Percentiles rank a stretch among this genome's conserved stretches.
These are phyloP conservation scores for Adansonia grandidieri DNA, from an alignment of 441 rosid genomes.

Conservation along the genomic window DNA sequence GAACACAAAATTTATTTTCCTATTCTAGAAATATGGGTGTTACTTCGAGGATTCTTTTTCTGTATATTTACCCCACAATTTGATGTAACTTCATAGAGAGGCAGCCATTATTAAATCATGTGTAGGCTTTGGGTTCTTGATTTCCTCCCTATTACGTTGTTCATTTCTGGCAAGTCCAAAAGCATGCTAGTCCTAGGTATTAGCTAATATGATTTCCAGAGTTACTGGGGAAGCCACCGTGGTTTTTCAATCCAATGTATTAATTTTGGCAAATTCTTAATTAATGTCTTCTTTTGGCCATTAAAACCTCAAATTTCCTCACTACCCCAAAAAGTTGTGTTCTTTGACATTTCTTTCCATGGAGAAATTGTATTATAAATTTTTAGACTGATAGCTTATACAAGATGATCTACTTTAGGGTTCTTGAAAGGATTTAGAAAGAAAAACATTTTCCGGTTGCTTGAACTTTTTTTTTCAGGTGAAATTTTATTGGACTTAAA, in stretches of 20 bases:
- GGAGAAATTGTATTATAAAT: neutral
- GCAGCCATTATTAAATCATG: slow-evolving; percentile 1
- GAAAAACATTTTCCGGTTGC: neutral
- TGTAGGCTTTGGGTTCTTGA: slow-evolving; percentile 11
- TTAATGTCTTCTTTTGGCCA: neutral
- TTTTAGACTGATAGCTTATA: neutral
- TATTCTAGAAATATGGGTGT: neutral
- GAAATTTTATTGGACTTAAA: neutral
- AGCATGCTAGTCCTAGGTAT: neutral
- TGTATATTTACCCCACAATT: slow-evolving; percentile 18
- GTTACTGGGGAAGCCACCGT: neutral
- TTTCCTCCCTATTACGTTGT: too few relatives aligned
- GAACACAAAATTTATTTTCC: neutral
- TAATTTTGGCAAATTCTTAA: neutral
- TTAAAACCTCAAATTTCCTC: neutral
- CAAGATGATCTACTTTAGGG: neutral
- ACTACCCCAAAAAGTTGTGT: neutral
- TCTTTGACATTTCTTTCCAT: neutral
- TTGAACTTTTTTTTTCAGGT: neutral
- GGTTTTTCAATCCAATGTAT: neutral
- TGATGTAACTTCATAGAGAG: neutral
- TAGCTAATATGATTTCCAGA: neutral
- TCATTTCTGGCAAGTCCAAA: slow-evolving; percentile 16
- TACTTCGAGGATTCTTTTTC: slow-evolving; percentile 19
- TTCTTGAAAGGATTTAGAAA: neutral